phyloP scores from a whole-genome alignment of 2,329 filamentous ascomycete species.

The Colletotrichum somersetense region DNA sequence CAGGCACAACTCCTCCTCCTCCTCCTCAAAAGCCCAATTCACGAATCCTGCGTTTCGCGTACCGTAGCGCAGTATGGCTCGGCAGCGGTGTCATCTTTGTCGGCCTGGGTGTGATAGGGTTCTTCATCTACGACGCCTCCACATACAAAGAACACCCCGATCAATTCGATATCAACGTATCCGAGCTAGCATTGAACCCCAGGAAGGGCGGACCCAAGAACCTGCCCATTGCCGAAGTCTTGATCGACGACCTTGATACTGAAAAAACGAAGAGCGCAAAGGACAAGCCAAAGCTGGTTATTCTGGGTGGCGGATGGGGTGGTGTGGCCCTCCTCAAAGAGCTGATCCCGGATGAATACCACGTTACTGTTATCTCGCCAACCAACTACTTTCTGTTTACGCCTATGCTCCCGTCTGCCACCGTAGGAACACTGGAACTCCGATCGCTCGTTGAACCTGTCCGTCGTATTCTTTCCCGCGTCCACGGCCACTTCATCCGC shows the following conservation, averaged over 20 bases:
- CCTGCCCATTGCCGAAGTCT: conserved; percentile 87
- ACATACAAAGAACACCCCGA: conserved; percentile 84
- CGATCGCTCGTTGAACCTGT: conserved; percentile 94
- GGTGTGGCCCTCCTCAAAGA: conserved; percentile 92
- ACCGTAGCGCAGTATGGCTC: conserved; percentile 76
- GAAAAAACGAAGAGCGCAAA: conserved; percentile 77
- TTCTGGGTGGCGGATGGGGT: conserved; percentile 95
- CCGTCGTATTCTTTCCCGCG: conserved; percentile 80
- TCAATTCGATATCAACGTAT: conserved; percentile 82
- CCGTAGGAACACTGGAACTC: conserved; percentile 93
- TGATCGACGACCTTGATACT: conserved; percentile 89
- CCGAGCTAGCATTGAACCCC: conserved; percentile 84
- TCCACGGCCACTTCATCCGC: conserved; percentile 90
- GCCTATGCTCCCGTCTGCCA: conserved; percentile 96
- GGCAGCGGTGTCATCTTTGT: conserved; percentile 82
- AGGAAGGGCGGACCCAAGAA: conserved; percentile 92
- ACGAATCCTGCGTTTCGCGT: conserved; percentile 68
- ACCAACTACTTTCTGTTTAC: conserved; percentile 98
- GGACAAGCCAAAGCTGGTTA: conserved; percentile 91
- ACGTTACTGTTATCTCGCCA: conserved; percentile 94
- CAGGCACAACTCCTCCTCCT: conserved; percentile 58
- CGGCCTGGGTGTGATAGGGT: conserved; percentile 78
- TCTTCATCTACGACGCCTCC: conserved; percentile 94
- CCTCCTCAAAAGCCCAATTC: conserved; percentile 59
- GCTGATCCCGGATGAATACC: conserved; percentile 90